Conservation (phyloP, 257 asterid genomes). For the Salvia hispanica region DNA sequence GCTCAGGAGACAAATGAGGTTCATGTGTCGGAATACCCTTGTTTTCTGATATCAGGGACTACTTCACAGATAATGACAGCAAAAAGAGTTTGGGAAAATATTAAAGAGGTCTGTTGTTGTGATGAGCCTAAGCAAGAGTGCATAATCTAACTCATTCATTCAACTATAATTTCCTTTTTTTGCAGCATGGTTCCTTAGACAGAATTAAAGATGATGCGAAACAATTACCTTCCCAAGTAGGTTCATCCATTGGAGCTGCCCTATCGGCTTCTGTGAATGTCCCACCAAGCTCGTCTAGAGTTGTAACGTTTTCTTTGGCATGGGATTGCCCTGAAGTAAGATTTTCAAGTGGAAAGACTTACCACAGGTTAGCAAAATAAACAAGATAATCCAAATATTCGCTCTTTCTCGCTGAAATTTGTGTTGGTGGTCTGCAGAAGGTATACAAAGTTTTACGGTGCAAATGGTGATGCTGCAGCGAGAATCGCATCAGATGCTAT, state of each 20-base stretch:
- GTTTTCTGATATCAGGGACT: conserved; percentile 64
- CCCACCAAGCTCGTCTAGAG: conserved; percentile 54
- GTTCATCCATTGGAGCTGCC: conserved; percentile 80
- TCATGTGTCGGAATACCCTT: conserved; percentile 72
- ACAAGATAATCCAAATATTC: too few relatives aligned
- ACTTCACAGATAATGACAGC: conserved; percentile 59
- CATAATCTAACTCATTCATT: background rate
- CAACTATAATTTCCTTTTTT: background rate
- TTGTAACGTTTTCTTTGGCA: conserved; percentile 67
- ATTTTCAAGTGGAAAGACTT: conserved; percentile 76
- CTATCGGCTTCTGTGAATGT: conserved; percentile 68
- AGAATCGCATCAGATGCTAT: conserved; percentile 72
- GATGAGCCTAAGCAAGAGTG: background rate
- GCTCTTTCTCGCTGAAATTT: background rate
- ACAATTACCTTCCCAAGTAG: conserved; percentile 62
- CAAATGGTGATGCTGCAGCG: conserved; percentile 64
- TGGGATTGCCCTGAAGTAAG: conserved; percentile 87
- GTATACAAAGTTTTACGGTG: conserved; percentile 70
- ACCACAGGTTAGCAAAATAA: conserved; percentile 52
- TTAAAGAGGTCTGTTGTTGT: conserved; percentile 59
- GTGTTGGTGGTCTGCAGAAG: conserved; percentile 48
- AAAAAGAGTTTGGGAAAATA: conserved; percentile 74
- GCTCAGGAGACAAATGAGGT: conserved; percentile 69
- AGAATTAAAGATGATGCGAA: conserved; percentile 45
- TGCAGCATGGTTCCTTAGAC: conserved; percentile 65